These are phyloP conservation scores for Cordyceps cateniannulata DNA, from an alignment of 2,329 filamentous ascomycete species.

Conservation along the genomic window DNA sequence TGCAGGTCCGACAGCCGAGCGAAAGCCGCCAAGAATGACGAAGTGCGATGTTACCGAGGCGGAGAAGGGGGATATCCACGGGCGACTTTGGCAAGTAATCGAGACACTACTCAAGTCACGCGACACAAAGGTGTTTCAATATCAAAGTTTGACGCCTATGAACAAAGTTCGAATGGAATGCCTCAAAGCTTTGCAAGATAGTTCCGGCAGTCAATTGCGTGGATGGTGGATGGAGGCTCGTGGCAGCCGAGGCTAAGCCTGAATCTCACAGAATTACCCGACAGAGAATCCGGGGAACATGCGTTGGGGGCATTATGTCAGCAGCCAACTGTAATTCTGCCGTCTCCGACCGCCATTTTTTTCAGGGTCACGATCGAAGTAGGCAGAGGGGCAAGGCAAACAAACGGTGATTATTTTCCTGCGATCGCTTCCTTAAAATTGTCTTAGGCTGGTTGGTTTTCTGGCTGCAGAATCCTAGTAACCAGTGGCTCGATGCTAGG, in stretches of 20 bases:
- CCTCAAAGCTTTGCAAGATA: background rate
- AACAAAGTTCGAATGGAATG: background rate
- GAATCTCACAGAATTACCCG: background rate
- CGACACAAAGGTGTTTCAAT: background rate
- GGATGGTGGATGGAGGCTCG: background rate
- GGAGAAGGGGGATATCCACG: background rate
- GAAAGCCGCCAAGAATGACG: background rate
- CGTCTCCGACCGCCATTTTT: slow-evolving; percentile 1
- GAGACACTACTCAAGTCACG: background rate
- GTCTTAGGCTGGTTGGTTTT: background rate
- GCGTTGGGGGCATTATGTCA: background rate
- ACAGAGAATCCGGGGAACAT: background rate
- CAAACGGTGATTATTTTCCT: background rate
- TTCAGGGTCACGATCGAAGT: background rate
- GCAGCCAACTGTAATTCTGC: slow-evolving; percentile 1
- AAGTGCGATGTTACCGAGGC: background rate
- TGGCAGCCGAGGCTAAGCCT: slow-evolving; percentile 4
- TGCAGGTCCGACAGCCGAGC: background rate
- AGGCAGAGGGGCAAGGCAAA: background rate
- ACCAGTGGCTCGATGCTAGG: background rate
- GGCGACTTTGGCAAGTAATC: background rate
- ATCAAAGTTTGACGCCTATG: background rate
- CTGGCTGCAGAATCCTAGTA: too few species aligned
- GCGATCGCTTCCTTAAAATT: too few species aligned
- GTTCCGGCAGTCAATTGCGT: background rate